A percentile compares a stretch with the other conserved stretches of the same genome.
Conservation (phyloP, 2,329 filamentous ascomycete species). For the Arthrobotrys sinensis region DNA sequence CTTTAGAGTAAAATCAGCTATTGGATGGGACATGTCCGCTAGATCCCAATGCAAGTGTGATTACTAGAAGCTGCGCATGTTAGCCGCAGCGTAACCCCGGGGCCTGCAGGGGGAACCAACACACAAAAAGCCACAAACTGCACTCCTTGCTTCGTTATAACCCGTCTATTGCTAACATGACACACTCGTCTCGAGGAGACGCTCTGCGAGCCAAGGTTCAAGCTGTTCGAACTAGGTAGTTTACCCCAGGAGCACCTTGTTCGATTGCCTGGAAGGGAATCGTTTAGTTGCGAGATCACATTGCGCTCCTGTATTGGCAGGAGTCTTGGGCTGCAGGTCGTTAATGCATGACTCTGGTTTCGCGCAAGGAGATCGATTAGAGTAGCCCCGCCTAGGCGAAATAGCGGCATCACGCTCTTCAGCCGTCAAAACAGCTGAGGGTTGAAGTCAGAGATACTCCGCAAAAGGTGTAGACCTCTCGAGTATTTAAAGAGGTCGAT, state of each 20-base stretch:
- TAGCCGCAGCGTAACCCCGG: constrained; percentile 11
- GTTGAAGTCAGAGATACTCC: neutral
- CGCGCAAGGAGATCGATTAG: constrained; percentile 41
- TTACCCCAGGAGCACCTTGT: constrained; percentile 24
- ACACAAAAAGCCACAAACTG: constrained; percentile 50
- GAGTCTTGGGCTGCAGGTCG: constrained; percentile 1
- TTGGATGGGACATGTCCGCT: neutral
- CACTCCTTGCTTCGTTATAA: constrained; percentile 35
- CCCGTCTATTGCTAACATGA: neutral
- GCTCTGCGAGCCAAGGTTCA: neutral
- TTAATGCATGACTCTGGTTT: constrained; percentile 8
- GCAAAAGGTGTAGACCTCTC: constrained; percentile 22
- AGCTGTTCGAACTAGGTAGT: neutral
- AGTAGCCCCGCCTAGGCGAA: constrained; percentile 20
- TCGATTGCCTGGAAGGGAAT: neutral
- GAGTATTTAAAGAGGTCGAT: constrained; percentile 56
- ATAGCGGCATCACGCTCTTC: constrained; percentile 12
- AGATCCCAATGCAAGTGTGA: neutral
- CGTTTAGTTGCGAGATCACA: constrained; percentile 26
- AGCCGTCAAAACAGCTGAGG: constrained; percentile 4
- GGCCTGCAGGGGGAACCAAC: constrained; percentile 29
- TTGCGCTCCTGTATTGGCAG: constrained; percentile 43
- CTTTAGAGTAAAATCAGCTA: neutral
- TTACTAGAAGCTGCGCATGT: constrained; percentile 1
- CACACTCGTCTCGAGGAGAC: constrained; percentile 2